Percentiles rank a stretch among this genome's conserved stretches.
Conservation (phyloP, 345 rosid species). For the Syzygium aqueum region DNA sequence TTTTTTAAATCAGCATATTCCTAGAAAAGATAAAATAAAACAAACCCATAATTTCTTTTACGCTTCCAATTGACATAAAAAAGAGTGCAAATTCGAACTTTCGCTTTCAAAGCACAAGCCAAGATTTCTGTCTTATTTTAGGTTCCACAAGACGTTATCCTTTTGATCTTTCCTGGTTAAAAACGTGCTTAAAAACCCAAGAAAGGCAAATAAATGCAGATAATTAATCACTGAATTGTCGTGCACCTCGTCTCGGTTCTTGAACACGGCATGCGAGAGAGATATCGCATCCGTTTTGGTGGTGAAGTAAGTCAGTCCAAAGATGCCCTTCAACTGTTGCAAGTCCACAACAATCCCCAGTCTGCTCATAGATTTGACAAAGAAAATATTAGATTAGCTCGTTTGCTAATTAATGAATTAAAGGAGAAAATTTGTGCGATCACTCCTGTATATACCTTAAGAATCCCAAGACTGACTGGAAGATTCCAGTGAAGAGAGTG, state of each 20-base stretch:
- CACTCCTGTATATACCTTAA: slow-evolving; percentile 25
- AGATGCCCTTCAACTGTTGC: slow-evolving; percentile 76
- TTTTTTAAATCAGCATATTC: too few species aligned
- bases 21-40: fast-evolving
- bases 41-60: too few species aligned
- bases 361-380: slow-evolving; percentile 11
- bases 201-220: background rate
- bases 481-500: slow-evolving; percentile 65
- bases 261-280: slow-evolving; percentile 35
- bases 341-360: slow-evolving; percentile 52
- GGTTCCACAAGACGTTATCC: background rate
- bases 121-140: background rate
- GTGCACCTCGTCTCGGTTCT: slow-evolving; percentile 43
- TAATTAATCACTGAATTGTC: too few species aligned
- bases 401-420: background rate
- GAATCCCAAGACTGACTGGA: slow-evolving; percentile 46
- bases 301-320: slow-evolving; percentile 61
- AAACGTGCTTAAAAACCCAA: background rate
- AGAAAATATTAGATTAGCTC: background rate
- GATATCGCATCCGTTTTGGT: slow-evolving; percentile 54
- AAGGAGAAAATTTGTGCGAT: too few species aligned
- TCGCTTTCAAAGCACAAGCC: too few species aligned
- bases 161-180: background rate
- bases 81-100: too few species aligned
- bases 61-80: too few species aligned